phyloP scores from a whole-genome alignment of 805 yeast genomes.

The Candida insectorum region DNA sequence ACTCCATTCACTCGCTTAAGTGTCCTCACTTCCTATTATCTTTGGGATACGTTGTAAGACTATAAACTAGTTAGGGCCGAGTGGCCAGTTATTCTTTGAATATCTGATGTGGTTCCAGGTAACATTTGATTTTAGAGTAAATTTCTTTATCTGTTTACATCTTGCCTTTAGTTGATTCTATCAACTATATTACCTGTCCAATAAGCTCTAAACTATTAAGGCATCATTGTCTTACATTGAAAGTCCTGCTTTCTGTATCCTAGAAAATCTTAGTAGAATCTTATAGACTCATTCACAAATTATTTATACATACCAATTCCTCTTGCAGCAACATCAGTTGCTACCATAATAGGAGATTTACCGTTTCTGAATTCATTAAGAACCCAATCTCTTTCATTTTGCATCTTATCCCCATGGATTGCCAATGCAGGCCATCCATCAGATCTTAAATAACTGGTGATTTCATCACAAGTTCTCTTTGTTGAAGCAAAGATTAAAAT shows the following conservation, averaged over 20 bases:
- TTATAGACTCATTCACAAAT: not conserved
- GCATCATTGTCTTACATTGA: too few species aligned
- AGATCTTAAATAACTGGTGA: constrained; percentile 84
- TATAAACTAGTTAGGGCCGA: too few species aligned
- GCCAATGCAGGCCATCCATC: constrained; percentile 99
- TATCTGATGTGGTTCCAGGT: too few species aligned
- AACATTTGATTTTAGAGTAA: too few species aligned
- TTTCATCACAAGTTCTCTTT: constrained; percentile 95
- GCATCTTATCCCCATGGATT: constrained; percentile 97
- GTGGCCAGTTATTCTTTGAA: too few species aligned
- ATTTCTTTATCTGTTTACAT: too few species aligned
- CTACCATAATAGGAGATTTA: constrained; percentile 95
- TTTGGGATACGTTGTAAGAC: not conserved
- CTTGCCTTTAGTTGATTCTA: too few species aligned
- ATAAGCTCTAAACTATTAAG: too few species aligned
- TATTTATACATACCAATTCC: constrained; percentile 87
- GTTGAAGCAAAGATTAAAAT: constrained; percentile 91
- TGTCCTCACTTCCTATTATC: not conserved
- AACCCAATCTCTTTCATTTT: constrained; percentile 99
- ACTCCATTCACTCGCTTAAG: not conserved
- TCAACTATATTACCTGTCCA: too few species aligned
- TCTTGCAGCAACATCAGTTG: constrained; percentile 99
- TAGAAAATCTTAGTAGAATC: not conserved
- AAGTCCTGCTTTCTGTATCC: too few species aligned
- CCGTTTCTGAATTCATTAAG: constrained; percentile 88